Evolutionary conservation across 2,329 filamentous ascomycete genomes (phyloP).

Genomic region (Penicillium sp.): DNA sequence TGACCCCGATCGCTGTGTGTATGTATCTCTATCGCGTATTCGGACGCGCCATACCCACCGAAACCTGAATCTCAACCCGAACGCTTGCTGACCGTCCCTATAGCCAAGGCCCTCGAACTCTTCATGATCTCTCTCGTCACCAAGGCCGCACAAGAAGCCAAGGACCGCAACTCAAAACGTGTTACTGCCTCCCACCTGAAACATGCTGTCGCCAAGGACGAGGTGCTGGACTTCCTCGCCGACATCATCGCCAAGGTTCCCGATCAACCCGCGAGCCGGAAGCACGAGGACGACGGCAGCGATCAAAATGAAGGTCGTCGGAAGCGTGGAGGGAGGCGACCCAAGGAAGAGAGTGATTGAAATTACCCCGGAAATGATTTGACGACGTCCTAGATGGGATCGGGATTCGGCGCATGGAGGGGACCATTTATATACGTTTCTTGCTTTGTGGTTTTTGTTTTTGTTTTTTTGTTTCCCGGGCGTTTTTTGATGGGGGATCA

Average conservation of each 20-base stretch:
- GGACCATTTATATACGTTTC: not conserved
- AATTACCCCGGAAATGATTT: constrained; percentile 10
- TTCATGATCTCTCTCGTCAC: constrained; percentile 96
- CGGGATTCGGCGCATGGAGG: constrained; percentile 23
- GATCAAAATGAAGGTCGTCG: constrained; percentile 53
- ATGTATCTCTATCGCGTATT: constrained; percentile 34
- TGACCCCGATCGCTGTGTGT: constrained; percentile 91
- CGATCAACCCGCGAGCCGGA: constrained; percentile 55
- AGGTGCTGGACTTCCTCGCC: constrained; percentile 89
- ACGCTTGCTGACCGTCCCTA: constrained; percentile 23
- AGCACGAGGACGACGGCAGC: constrained; percentile 48
- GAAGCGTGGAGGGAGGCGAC: constrained; percentile 45
- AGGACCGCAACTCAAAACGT: constrained; percentile 79
- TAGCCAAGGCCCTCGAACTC: constrained; percentile 89
- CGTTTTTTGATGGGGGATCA: constrained; percentile 10
- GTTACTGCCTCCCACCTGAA: constrained; percentile 91
- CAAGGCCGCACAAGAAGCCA: constrained; percentile 82
- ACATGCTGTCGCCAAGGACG: constrained; percentile 81
- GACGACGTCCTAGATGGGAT: constrained; percentile 26
- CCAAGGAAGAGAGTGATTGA: constrained; percentile 45
- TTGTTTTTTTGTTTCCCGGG: constrained; percentile 2
- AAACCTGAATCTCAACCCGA: not conserved
- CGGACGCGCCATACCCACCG: not conserved
- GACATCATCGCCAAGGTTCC: constrained; percentile 88
- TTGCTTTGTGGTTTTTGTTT: not conserved